Evolutionary conservation across 176 grass and related monocot genomes (phyloP).

Genomic region (Rhipidocladum racemiflorum): DNA sequence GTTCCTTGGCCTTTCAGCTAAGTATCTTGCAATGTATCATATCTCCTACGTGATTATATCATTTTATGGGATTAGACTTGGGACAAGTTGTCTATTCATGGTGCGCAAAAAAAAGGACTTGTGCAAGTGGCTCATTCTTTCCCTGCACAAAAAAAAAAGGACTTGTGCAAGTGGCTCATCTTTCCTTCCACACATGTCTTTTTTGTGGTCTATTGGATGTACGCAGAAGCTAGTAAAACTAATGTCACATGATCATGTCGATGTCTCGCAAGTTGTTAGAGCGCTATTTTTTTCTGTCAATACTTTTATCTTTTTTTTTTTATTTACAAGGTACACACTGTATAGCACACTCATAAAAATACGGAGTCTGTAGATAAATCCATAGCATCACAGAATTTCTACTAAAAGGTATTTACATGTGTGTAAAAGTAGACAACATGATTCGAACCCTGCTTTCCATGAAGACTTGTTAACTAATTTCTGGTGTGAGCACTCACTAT

Average conservation of each 20-base stretch:
- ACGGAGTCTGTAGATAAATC: too few species aligned
- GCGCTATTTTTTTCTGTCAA: not conserved
- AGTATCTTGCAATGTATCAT: not conserved
- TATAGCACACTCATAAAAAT: too few species aligned
- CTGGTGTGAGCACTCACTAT: too few species aligned
- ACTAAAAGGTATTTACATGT: too few species aligned
- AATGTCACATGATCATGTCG: not conserved
- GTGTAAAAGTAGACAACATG: too few species aligned
- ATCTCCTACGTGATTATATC: not conserved
- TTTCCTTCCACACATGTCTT: not conserved
- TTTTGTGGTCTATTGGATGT: not conserved
- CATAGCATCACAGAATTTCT: too few species aligned
- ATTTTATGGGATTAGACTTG: constrained; percentile 12
- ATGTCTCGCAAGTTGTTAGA: not conserved
- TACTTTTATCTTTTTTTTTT: too few species aligned
- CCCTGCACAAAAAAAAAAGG: not conserved
- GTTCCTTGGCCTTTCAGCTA: not conserved
- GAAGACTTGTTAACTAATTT: too few species aligned
- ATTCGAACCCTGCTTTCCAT: too few species aligned
- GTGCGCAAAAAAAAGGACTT: not conserved
- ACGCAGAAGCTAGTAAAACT: not conserved
- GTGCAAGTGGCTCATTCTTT: constrained; percentile 28
- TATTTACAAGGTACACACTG: not conserved
- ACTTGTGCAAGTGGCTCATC: constrained; percentile 20
- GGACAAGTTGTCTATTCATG: constrained; percentile 23